A percentile compares a stretch with the other conserved stretches of the same genome.
phyloP scores from a whole-genome alignment of 257 asterid species.

The Marsdenia floribunda region DNA sequence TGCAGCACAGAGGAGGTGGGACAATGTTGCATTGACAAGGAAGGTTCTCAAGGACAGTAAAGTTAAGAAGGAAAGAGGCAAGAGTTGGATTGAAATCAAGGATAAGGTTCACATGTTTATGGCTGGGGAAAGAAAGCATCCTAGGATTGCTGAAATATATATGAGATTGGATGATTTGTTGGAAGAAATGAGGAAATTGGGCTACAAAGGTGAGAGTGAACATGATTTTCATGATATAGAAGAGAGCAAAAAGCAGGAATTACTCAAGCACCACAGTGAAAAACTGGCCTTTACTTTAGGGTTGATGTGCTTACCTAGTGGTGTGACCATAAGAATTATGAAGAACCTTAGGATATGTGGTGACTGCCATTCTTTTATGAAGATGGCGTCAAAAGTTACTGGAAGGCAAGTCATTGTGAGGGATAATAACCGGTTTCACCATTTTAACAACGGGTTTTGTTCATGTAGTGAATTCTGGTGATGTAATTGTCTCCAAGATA shows the following conservation, averaged over 20 bases:
- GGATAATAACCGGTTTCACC: constrained; percentile 87
- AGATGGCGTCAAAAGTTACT: constrained; percentile 59
- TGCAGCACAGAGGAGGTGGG: constrained; percentile 75
- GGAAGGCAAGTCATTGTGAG: constrained; percentile 64
- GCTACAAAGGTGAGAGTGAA: constrained; percentile 61
- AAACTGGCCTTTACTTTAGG: constrained; percentile 83
- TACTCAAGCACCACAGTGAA: constrained; percentile 81
- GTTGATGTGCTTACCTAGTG: constrained; percentile 56
- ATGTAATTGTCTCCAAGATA: not conserved
- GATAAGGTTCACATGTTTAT: constrained; percentile 66
- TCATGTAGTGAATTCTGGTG: constrained; percentile 92
- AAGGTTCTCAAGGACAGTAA: constrained; percentile 59
- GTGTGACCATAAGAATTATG: constrained; percentile 76
- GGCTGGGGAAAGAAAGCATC: constrained; percentile 76
- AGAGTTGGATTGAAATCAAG: constrained; percentile 85
- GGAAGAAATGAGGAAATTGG: constrained; percentile 52
- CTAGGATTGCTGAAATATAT: constrained; percentile 57
- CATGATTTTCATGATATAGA: constrained; percentile 82
- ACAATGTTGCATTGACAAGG: constrained; percentile 65
- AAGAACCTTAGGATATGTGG: constrained; percentile 92
- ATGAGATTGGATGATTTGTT: constrained; percentile 47
- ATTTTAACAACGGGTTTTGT: constrained; percentile 62
- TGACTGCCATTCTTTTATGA: constrained; percentile 92
- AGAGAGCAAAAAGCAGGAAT: constrained; percentile 54
- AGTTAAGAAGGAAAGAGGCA: constrained; percentile 83